These are phyloP conservation scores for Pythium monospermum DNA, from an alignment of 352 stramenopile species.

Conservation along the genomic window DNA sequence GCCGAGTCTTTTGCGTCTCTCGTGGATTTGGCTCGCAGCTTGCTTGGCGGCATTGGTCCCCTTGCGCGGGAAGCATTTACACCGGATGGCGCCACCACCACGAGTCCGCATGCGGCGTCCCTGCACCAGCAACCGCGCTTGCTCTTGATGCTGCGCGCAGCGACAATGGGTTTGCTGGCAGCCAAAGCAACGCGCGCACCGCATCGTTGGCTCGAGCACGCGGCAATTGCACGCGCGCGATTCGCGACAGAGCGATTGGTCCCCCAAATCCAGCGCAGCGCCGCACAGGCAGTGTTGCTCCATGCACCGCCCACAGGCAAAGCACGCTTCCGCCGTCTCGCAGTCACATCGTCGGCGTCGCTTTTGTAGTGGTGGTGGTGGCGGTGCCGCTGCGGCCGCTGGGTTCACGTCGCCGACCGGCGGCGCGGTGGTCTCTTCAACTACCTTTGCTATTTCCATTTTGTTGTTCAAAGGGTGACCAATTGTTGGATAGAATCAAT, in stretches of 20 bases:
- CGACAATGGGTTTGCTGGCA: constrained; percentile 61
- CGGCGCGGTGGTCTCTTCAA: neutral
- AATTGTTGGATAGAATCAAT: constrained; percentile 10
- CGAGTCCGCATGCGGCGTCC: constrained; percentile 1
- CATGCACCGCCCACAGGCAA: constrained; percentile 46
- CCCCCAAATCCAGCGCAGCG: constrained; percentile 16
- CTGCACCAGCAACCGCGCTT: too few relatives aligned
- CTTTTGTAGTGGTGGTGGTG: constrained; percentile 4
- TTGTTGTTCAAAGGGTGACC: neutral
- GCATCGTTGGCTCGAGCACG: constrained; percentile 15
- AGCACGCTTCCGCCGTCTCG: constrained; percentile 37
- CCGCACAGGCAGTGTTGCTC: constrained; percentile 60
- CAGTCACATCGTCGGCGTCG: constrained; percentile 39
- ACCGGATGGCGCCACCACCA: neutral
- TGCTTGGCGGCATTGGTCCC: neutral
- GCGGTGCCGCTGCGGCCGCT: neutral
- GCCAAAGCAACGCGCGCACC: constrained; percentile 53
- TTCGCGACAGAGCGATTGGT: constrained; percentile 36
- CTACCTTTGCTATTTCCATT: neutral
- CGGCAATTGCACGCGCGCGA: constrained; percentile 62
- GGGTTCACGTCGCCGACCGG: neutral
- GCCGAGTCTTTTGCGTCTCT: neutral
- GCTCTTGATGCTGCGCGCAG: constrained; percentile 49
- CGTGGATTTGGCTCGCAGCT: neutral
- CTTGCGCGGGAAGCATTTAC: neutral